Base-by-base conservation (phyloP, 192 early-diverging fungal genomes). In the Kickxella alabastrina region DNA sequence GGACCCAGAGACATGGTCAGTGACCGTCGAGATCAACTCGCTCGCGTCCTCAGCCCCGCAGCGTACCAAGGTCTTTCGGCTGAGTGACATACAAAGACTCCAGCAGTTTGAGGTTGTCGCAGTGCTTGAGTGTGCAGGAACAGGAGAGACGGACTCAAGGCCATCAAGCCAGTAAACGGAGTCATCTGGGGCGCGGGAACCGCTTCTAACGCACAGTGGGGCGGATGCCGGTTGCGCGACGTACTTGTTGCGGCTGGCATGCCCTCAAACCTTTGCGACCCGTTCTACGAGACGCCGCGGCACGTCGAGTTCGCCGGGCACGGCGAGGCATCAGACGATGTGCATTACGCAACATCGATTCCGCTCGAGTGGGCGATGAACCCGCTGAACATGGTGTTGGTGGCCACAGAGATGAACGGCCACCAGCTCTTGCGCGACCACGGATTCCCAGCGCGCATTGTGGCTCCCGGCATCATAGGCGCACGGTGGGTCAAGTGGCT, bases 401-500 rank as follows among this genome's bases (percentile, higher is more conserved):
- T 93, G 10, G 91, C 91, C 15, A 88, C 85, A 21, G 77, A 78
- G 57, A 87, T 89, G 84, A 93, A 93, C 63, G 89, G 88, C 19
- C 45, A 74, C 43, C 42, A 55, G 34, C 72, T 93, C 25, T 47
- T 84, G 0, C 85, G 86, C 27, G 91, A 93, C 68, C 93, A 96
- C 68, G 92, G 93, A 5, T 88, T 75, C 54, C 93, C 93, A 3
- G 53, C 92, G 9, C 88, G 93, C 13, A 80, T 86, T n/a, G 82
- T 96, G 29, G 84, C 94, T 5, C 92, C 92, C 19, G 93, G 93
- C 3, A 75, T 82, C 51, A 92, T 96, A 28, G 93, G 92, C 14
- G 93, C 91, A 1, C 81, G 93, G 27, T 85, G 75, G 54, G 85
- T 94, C 60, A 96, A 96, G 53, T 94, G 88, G 88, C 65, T 93